These are phyloP conservation scores for Penicillium sp. DNA, from an alignment of 2,329 filamentous ascomycete genomes.

Conservation along the genomic window DNA sequence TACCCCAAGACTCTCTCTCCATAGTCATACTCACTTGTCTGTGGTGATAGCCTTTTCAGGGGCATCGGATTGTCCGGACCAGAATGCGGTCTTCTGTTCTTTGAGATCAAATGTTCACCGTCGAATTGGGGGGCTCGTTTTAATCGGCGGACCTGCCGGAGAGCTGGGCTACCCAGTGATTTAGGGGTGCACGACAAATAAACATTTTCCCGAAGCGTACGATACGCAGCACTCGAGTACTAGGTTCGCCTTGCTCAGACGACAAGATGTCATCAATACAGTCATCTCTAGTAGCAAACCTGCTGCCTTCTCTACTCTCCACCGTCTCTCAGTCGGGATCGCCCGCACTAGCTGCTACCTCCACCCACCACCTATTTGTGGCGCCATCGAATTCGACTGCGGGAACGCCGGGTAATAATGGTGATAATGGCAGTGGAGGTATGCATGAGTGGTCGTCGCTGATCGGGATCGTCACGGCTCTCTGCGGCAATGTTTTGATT, in stretches of 20 bases:
- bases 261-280: constrained; percentile 28
- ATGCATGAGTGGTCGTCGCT: constrained; percentile 72
- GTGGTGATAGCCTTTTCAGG: constrained; percentile 1
- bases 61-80: background rate
- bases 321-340: constrained; percentile 23
- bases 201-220: background rate
- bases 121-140: constrained; percentile 8
- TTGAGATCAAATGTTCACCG: constrained; percentile 16
- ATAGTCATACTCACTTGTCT: constrained; percentile 8
- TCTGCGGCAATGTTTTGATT: constrained; percentile 88
- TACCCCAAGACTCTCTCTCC: constrained; percentile 5
- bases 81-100: constrained; percentile 18
- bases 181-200: constrained; percentile 5
- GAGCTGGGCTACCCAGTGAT: constrained; percentile 7
- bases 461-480: constrained; percentile 90
- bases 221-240: background rate
- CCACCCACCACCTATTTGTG: constrained; percentile 15
- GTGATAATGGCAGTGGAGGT: constrained; percentile 21
- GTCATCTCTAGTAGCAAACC: constrained; percentile 27
- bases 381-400: constrained; percentile 15
- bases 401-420: constrained; percentile 16
- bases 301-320: constrained; percentile 28
- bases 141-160: constrained; percentile 9
- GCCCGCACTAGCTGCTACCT: constrained; percentile 15
- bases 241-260: background rate